Percentiles rank a stretch among this genome's conserved stretches.
phyloP scores from a whole-genome alignment of 1,139 yeast species.

The Debaryomycetaceae sp. region DNA sequence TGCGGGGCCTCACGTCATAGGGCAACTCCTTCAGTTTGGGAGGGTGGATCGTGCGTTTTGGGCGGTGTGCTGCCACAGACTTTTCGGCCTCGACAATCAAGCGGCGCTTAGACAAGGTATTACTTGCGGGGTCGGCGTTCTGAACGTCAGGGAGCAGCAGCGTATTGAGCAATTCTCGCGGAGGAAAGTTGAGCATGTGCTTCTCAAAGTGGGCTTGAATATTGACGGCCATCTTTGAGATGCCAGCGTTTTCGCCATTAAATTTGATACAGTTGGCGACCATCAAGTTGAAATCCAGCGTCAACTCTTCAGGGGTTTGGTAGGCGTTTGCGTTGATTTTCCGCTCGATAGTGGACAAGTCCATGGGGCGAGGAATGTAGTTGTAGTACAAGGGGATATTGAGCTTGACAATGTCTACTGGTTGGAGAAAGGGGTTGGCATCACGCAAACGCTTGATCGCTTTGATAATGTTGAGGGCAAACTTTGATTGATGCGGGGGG shows the following conservation, averaged over 20 bases:
- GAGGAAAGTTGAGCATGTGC: slow-evolving; percentile 87
- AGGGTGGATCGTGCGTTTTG: slow-evolving; percentile 93
- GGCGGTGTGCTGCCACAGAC: slow-evolving; percentile 49
- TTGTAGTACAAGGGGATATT: slow-evolving; percentile 88
- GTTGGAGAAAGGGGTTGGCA: slow-evolving; percentile 79
- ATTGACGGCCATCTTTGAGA: slow-evolving; percentile 84
- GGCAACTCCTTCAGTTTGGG: slow-evolving; percentile 93
- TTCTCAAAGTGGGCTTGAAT: slow-evolving; percentile 88
- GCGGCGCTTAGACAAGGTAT: slow-evolving; percentile 35
- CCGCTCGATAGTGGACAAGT: slow-evolving; percentile 78
- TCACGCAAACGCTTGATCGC: slow-evolving; percentile 87
- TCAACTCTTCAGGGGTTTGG: slow-evolving; percentile 54
- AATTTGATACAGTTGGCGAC: slow-evolving; percentile 72
- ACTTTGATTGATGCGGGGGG: slow-evolving; percentile 77
- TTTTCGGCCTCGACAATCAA: slow-evolving; percentile 48
- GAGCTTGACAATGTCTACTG: slow-evolving; percentile 81
- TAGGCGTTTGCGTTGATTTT: slow-evolving; percentile 65
- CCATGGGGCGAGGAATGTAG: slow-evolving; percentile 84
- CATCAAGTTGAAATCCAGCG: slow-evolving; percentile 76
- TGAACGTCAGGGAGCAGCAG: slow-evolving; percentile 4
- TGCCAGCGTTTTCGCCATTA: slow-evolving; percentile 75
- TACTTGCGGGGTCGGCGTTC: slow-evolving; percentile 20
- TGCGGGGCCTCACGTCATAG: slow-evolving; percentile 80
- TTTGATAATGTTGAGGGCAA: slow-evolving; percentile 55
- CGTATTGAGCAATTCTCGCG: slow-evolving; percentile 46